These are phyloP conservation scores for Alternaria consortialis DNA, from an alignment of 2,329 filamentous ascomycete species.

Conservation along the genomic window DNA sequence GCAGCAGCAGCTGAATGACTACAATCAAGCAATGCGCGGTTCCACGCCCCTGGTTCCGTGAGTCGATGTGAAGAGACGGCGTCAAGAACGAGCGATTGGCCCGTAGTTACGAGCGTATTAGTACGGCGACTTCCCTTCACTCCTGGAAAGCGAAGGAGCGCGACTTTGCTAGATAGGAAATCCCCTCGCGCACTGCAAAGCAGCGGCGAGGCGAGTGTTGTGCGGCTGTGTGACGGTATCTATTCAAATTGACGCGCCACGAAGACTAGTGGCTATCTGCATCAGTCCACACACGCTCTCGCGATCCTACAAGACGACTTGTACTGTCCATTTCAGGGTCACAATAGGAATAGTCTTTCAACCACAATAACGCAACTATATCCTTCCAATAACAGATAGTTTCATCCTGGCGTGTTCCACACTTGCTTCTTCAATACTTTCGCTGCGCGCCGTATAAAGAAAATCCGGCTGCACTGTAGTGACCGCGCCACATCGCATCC, in stretches of 20 bases:
- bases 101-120: slow-evolving; percentile 2
- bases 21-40: slow-evolving; percentile 1
- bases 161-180: neutral
- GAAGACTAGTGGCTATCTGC: neutral
- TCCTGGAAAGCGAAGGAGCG: neutral
- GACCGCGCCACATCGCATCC: slow-evolving; percentile 2
- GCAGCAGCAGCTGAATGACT: neutral
- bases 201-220: slow-evolving; percentile 6
- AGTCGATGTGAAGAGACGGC: neutral
- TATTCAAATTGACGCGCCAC: neutral
- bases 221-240: neutral
- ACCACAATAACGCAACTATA: slow-evolving; percentile 5
- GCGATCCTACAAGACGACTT: neutral
- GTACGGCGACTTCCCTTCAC: slow-evolving; percentile 5
- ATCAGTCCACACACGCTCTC: neutral
- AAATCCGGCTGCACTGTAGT: neutral
- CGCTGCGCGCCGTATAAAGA: slow-evolving; percentile 1
- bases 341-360: slow-evolving; percentile 1
- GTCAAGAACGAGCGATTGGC: neutral
- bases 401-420: neutral
- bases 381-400: neutral
- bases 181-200: slow-evolving; percentile 3
- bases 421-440: neutral
- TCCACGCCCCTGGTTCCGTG: neutral
- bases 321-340: neutral